A percentile compares a stretch with the other conserved stretches of the same genome.
phyloP scores from a whole-genome alignment of 495 filamentous ascomycete species.

The Poronia punctata region DNA sequence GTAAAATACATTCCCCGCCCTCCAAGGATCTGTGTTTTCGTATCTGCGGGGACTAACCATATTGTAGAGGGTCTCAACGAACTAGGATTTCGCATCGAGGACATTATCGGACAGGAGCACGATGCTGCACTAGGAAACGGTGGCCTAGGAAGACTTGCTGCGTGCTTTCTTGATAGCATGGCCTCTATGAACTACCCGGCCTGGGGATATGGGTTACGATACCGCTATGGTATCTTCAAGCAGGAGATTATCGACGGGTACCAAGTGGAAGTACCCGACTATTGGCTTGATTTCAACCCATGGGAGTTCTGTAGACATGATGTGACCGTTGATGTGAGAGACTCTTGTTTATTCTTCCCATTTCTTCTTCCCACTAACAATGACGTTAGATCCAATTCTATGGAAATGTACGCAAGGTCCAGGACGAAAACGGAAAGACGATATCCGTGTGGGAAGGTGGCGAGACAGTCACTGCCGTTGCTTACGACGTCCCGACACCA shows the following conservation, averaged over 20 bases:
- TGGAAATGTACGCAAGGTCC: constrained; percentile 64
- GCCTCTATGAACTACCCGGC: constrained; percentile 91
- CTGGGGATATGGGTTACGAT: constrained; percentile 94
- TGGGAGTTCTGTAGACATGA: constrained; percentile 98
- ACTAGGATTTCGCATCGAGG: constrained; percentile 93
- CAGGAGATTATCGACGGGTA: constrained; percentile 98
- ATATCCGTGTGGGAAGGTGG: constrained; percentile 78
- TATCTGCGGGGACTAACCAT: constrained; percentile 4
- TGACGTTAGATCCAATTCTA: constrained; percentile 75
- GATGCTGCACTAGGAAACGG: constrained; percentile 96
- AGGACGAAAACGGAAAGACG: constrained; percentile 69
- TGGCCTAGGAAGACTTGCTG: constrained; percentile 87
- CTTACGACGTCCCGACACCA: constrained; percentile 92
- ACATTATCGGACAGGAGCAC: constrained; percentile 89
- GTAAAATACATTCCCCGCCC: constrained; percentile 44
- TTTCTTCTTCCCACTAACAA: too few species aligned
- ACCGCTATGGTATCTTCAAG: constrained; percentile 98
- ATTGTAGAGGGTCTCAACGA: constrained; percentile 67
- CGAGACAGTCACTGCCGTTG: constrained; percentile 86
- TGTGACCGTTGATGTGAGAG: constrained; percentile 70
- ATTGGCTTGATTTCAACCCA: constrained; percentile 98
- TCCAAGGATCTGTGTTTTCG: not conserved
- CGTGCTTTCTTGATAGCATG: constrained; percentile 93
- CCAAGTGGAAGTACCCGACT: constrained; percentile 95
- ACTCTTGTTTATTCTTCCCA: too few species aligned